These are phyloP conservation scores for Phytophthora megakarya DNA, from an alignment of 352 stramenopile genomes.

Conservation along the genomic window DNA sequence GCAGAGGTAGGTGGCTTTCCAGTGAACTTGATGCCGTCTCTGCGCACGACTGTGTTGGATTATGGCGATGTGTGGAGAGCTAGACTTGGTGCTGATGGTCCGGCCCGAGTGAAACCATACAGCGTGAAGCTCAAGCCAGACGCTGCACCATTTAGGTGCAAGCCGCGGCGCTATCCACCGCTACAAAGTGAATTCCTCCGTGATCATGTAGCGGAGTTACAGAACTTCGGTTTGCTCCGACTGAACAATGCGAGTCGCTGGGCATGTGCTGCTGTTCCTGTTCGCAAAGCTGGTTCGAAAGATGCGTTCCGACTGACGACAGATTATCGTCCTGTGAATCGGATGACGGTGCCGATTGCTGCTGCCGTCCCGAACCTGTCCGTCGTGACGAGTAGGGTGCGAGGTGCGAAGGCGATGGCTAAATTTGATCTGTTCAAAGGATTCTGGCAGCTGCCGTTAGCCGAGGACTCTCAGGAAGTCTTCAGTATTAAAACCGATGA, in stretches of 20 bases:
- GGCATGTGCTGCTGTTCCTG: conserved; percentile 3
- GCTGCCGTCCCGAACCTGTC: conserved; percentile 22
- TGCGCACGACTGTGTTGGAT: conserved; percentile 1
- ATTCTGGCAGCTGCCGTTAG: conserved; percentile 30
- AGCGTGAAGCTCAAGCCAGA: conserved; percentile 6
- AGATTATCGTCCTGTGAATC: conserved; percentile 15
- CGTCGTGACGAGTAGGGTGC: conserved; percentile 10
- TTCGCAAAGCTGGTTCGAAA: neutral
- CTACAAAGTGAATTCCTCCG: conserved; percentile 2
- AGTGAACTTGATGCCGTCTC: neutral
- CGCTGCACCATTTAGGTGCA: conserved; percentile 1
- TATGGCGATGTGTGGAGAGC: conserved; percentile 10
- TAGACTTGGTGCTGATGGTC: conserved; percentile 3
- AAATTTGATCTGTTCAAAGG: conserved; percentile 34
- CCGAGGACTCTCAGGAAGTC: conserved; percentile 16
- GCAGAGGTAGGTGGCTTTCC: conserved; percentile 1
- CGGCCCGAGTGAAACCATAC: conserved; percentile 3
- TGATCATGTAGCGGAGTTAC: neutral
- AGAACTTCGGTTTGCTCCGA: neutral
- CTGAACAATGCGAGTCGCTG: conserved; percentile 7
- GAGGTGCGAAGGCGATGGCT: neutral
- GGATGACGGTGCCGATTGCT: conserved; percentile 13
- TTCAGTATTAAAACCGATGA: conserved; percentile 30
- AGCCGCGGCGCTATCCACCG: conserved; percentile 10
- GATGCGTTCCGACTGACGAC: conserved; percentile 4